Evolutionary conservation across 495 filamentous ascomycete genomes (phyloP).

Genomic region (Polyplosphaeria fusca): DNA sequence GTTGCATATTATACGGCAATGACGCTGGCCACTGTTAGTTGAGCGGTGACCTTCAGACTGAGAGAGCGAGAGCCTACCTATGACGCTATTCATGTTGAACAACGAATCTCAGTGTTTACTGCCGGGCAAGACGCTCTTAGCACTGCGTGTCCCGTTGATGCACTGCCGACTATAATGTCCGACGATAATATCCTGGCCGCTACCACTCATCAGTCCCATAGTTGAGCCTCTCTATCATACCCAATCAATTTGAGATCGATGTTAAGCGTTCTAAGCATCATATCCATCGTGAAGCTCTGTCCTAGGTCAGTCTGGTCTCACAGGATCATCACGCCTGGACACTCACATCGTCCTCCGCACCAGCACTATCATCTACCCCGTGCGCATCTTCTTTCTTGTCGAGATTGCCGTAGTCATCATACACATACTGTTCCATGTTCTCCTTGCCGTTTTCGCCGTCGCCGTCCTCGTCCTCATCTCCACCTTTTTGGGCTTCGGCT

Average conservation of each 20-base stretch:
- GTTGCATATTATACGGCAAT: too few relatives aligned
- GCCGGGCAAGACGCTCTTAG: too few relatives aligned
- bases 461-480: slow-evolving; percentile 44
- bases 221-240: slow-evolving; percentile 53
- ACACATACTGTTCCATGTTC: slow-evolving; percentile 10
- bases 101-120: too few relatives aligned
- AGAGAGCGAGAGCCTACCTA: too few relatives aligned
- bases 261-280: slow-evolving; percentile 67
- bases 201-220: slow-evolving; percentile 54
- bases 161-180: too few relatives aligned
- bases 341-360: slow-evolving; percentile 43
- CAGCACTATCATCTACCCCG: slow-evolving; percentile 19
- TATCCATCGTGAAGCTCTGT: slow-evolving; percentile 61
- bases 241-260: slow-evolving; percentile 63
- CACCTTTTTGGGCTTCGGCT: slow-evolving; percentile 36
- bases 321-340: neutral
- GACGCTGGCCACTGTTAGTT: too few relatives aligned
- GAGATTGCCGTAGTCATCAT: slow-evolving; percentile 29
- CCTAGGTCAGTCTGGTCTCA: neutral
- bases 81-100: too few relatives aligned
- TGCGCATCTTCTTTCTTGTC: slow-evolving; percentile 17
- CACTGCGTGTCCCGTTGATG: too few relatives aligned
- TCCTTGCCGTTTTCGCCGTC: slow-evolving; percentile 31
- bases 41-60: too few relatives aligned
- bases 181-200: too few relatives aligned